Evolutionary conservation across 202 grass and related monocot species (phyloP), one percentile per base, ranked within the genome.

Genomic region (Elaeis oleifera): DNA sequence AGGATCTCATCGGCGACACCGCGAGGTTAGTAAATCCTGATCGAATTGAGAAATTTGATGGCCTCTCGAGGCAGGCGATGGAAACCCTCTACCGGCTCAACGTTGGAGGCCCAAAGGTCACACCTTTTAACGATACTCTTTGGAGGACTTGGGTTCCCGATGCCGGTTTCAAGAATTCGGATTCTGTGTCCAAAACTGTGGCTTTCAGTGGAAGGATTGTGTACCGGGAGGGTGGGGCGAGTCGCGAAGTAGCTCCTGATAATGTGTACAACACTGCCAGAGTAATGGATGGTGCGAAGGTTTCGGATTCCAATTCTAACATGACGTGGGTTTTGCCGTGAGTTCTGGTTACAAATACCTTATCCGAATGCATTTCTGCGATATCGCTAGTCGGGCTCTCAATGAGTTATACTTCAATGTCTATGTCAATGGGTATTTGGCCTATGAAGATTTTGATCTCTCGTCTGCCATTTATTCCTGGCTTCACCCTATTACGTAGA

Each of bases 101-200:
- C 60, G 68, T 92, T 13, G 94, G 81, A 16, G 94, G 94, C 3
- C 84, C 29, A 61, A 92, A 89, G 81, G 88, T 97, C 57, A 97
- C 94, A 0, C 94, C 94, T 49, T 97, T 89, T 65, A 97, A 97
- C 9, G 94, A 80, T 59, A 81, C 94, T 17, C 79, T 97, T 5
- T 97, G 94, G 94, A 77, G 94, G 71, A 97, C 88, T 24, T 97
- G 94, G 94, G 24, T 89, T 74, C 82, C 83, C 72, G 90, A 96
- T 51, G 71, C 0, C 50, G 19, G 48, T 17, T 82, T 85, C 21
- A 50, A 73, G 52, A 72, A 71, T 20, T 67, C 67, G 0, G 75
- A 71, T 25, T 65, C 84, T 52, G 59, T 13, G 16, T 70, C 63
- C 51, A 76, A 1, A 74, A 67, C 2, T 14, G 55, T 77, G 70